Base-by-base conservation (phyloP, 257 asterid species). In the Osmanthus fragrans region DNA sequence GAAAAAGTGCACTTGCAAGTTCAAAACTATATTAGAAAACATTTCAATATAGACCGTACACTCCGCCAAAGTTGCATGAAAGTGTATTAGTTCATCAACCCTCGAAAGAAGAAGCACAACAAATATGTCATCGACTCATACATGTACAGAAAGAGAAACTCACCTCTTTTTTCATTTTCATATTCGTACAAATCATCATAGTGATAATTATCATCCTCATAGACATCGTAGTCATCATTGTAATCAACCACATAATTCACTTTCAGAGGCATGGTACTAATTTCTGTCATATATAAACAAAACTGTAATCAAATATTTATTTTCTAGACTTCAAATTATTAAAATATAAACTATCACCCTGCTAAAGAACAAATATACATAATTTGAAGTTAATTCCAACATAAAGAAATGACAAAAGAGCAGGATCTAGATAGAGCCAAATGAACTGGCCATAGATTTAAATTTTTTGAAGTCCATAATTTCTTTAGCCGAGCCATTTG, bases 181-280 rank as follows among this genome's bases (percentile, higher is more conserved):
- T 84, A 79, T 70, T 77, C 85, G 76, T 83, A 73, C 30, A 85
- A 89, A 75, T 89, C 87, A 10, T 80, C 91, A 27, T 87, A 78
- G 34, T 87, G 95, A 70, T 91, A 70, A 66, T 87, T 85, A 13
- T 90, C 82, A 80, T 81, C 95, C 56, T 88, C 92, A 79, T 86
- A 79, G 33, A 15, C 82, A 82, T 80, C 94, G 73, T 86, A 86
- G 64, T 76, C 86, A 47, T 89, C 91, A 71, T 87, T 88, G 66
- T 85, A 84, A 80, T 82, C 87, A 76, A 82, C 49, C 77, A 92
- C 88, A 45, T 75, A 82, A 56, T 73, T 69, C 56, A 80, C 89
- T 85, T 95, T 95, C 67, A 95, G 99, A 79, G 97, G 97, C 99
- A 95, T 95, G 77, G 73, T 77, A 72, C 74, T 75, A 54, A 80